Conservation (phyloP, 495 filamentous ascomycete species). For the Cenococcum geophilum region DNA sequence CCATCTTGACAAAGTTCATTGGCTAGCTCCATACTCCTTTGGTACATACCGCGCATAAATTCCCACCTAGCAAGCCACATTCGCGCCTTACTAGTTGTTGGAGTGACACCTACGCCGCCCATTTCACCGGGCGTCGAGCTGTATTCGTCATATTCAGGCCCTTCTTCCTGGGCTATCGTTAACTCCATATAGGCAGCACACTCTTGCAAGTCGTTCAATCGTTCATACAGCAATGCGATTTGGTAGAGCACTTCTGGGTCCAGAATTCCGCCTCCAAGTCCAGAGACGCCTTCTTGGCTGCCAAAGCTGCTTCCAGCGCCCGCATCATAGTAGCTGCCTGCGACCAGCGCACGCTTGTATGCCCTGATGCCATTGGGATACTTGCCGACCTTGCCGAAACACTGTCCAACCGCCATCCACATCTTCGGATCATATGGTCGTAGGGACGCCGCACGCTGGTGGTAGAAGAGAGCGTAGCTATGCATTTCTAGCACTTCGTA, state of each 20-base stretch:
- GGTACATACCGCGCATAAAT: slow-evolving; percentile 65
- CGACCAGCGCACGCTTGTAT: slow-evolving; percentile 81
- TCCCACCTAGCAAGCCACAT: slow-evolving; percentile 89
- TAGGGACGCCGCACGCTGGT: slow-evolving; percentile 87
- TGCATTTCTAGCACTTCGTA: slow-evolving; percentile 99
- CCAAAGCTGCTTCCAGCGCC: slow-evolving; percentile 40
- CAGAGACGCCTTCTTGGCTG: slow-evolving; percentile 19
- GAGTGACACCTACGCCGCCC: slow-evolving; percentile 58
- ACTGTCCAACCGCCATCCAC: slow-evolving; percentile 94
- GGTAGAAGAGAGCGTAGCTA: slow-evolving; percentile 93
- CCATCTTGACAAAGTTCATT: slow-evolving; percentile 94
- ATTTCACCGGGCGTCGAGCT: slow-evolving; percentile 38
- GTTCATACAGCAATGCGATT: slow-evolving; percentile 85
- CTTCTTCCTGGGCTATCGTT: slow-evolving; percentile 81
- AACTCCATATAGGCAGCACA: slow-evolving; percentile 92
- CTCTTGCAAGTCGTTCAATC: slow-evolving; percentile 65
- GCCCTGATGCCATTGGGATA: slow-evolving; percentile 85
- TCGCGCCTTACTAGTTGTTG: slow-evolving; percentile 81
- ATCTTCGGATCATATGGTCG: slow-evolving; percentile 93
- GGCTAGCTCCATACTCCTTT: slow-evolving; percentile 70
- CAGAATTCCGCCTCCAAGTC: slow-evolving; percentile 50
- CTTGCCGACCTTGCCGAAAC: slow-evolving; percentile 79
- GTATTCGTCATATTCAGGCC: slow-evolving; percentile 49
- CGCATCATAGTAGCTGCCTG: slow-evolving; percentile 72
- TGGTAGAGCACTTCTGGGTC: slow-evolving; percentile 87